A percentile compares a stretch with the other conserved stretches of the same genome.
These are phyloP conservation scores for Camelina hispida DNA, from an alignment of 345 rosid species.

Conservation along the genomic window DNA sequence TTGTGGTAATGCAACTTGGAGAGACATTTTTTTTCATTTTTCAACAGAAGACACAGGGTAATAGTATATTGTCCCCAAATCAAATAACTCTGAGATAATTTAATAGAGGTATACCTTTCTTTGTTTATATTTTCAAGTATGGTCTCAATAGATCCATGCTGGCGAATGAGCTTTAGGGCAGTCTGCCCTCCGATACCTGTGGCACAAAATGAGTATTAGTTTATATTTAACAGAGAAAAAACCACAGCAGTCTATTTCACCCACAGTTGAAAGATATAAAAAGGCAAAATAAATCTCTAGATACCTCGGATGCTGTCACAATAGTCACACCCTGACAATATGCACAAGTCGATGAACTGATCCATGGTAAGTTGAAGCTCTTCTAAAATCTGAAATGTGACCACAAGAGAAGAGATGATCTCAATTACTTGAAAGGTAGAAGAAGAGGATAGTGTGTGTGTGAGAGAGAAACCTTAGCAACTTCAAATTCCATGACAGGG, in stretches of 20 bases:
- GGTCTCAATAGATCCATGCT: constrained; percentile 83
- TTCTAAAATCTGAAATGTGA: constrained; percentile 69
- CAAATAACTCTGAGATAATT: constrained; percentile 11
- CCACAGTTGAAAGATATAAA: constrained; percentile 13
- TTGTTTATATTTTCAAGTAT: constrained; percentile 83
- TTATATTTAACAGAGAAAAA: background rate
- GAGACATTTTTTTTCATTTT: background rate
- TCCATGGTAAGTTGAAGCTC: constrained; percentile 90
- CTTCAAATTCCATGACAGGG: constrained; percentile 93
- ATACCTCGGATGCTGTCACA: constrained; percentile 94
- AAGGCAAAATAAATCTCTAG: constrained; percentile 14
- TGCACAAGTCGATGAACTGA: constrained; percentile 92
- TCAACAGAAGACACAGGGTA: background rate
- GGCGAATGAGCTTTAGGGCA: constrained; percentile 92
- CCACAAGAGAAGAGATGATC: constrained; percentile 25
- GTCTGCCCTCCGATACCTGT: constrained; percentile 91
- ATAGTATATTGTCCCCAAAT: background rate
- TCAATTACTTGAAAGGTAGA: constrained; percentile 7
- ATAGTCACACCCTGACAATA: constrained; percentile 97
- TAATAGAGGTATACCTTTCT: constrained; percentile 62
- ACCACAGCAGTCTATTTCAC: background rate
- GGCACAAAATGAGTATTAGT: constrained; percentile 31
- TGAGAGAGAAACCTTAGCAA: constrained; percentile 62
- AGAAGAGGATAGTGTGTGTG: constrained; percentile 8
- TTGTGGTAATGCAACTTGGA: background rate